Percentiles rank a stretch among this genome's conserved stretches.
Evolutionary conservation across 495 filamentous ascomycete genomes (phyloP).

Genomic region (Venustampulla echinocandica): DNA sequence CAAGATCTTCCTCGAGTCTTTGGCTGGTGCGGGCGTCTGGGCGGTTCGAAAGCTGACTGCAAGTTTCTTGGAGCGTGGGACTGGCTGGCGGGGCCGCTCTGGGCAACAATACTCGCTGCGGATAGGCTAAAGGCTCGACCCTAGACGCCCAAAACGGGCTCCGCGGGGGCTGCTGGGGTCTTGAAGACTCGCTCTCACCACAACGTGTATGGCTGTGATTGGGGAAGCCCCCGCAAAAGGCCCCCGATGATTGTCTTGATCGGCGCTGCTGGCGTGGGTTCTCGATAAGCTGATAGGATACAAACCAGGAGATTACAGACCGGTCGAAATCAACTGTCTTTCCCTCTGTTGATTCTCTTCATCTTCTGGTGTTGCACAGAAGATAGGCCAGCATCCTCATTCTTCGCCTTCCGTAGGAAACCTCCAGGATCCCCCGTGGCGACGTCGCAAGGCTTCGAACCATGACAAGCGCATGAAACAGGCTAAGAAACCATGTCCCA

Average conservation of each 20-base stretch:
- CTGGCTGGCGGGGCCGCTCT: conserved; percentile 13
- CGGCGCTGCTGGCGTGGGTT: conserved; percentile 7
- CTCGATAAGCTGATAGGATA: conserved; percentile 18
- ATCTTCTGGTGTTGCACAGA: too few species aligned
- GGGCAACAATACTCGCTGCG: conserved; percentile 16
- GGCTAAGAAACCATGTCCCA: conserved; percentile 16
- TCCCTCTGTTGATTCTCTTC: too few species aligned
- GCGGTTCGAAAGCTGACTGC: too few species aligned
- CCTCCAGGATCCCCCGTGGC: neutral
- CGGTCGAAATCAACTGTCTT: too few species aligned
- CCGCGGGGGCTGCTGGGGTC: conserved; percentile 1
- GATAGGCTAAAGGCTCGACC: conserved; percentile 16
- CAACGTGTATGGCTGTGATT: conserved; percentile 21
- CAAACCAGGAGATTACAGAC: neutral
- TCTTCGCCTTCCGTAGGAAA: neutral
- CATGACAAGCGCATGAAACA: conserved; percentile 20
- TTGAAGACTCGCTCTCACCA: conserved; percentile 3
- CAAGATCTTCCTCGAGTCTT: too few species aligned
- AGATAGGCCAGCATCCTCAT: neutral
- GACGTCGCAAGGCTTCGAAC: neutral
- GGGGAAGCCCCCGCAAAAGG: conserved; percentile 9
- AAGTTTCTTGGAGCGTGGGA: neutral
- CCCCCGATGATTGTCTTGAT: conserved; percentile 12
- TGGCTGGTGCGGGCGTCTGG: too few species aligned
- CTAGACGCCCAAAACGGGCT: conserved; percentile 8